These are phyloP conservation scores for Diutina sp. DNA, from an alignment of 1,139 yeast species.

Conservation along the genomic window DNA sequence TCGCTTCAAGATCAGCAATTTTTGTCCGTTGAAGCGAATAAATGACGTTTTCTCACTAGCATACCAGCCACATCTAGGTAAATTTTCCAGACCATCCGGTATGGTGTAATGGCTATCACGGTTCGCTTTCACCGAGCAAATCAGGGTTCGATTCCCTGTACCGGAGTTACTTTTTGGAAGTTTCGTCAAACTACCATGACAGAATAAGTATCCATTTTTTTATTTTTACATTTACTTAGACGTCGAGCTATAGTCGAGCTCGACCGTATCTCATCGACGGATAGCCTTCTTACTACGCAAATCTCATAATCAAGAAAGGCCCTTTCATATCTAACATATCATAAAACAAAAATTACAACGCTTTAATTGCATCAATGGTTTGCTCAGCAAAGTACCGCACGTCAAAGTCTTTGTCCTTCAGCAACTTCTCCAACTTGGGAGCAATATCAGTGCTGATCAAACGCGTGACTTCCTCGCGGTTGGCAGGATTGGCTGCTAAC, in stretches of 20 bases:
- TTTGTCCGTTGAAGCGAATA: too few species aligned
- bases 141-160: slow-evolving; percentile 41
- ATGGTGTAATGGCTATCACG: slow-evolving; percentile 19
- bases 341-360: not conserved
- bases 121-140: slow-evolving; percentile 19
- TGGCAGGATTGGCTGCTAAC: slow-evolving; percentile 18
- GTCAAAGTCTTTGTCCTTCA: slow-evolving; percentile 72
- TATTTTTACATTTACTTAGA: too few species aligned
- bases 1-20: too few species aligned
- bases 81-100: slow-evolving; percentile 10
- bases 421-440: slow-evolving; percentile 53
- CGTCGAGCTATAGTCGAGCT: too few species aligned
- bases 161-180: slow-evolving; percentile 17
- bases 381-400: slow-evolving; percentile 66
- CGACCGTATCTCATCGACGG: too few species aligned
- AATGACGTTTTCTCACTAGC: too few species aligned
- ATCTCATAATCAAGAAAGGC: not conserved
- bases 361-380: not conserved
- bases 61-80: too few species aligned
- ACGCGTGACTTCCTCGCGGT: slow-evolving; percentile 11
- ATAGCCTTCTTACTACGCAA: not conserved
- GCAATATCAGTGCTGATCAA: slow-evolving; percentile 44
- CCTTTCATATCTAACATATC: not conserved
- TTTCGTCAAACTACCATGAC: too few species aligned
- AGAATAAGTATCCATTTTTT: too few species aligned